These are phyloP conservation scores for Lathyrus sativus DNA, from an alignment of 306 rosid genomes.

Conservation along the genomic window DNA sequence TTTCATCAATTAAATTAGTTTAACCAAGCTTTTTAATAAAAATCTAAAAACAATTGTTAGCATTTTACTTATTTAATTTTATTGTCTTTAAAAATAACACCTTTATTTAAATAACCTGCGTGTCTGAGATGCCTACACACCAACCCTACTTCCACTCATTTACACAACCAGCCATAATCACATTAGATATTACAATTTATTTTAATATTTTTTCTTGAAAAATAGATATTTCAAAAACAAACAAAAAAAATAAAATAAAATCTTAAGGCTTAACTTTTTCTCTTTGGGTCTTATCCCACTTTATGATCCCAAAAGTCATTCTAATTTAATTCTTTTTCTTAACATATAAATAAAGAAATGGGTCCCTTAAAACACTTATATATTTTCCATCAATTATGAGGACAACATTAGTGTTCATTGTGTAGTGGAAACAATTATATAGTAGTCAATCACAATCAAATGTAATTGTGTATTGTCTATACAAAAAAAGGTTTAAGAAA, in stretches of 20 bases:
- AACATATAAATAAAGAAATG: no score
- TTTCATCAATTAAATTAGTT: no score
- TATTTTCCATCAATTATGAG: slow-evolving; percentile 37
- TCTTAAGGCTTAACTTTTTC: slow-evolving; percentile 26
- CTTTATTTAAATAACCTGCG: background rate
- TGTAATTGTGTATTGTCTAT: background rate
- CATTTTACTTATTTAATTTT: no score
- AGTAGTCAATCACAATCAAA: slow-evolving; percentile 36
- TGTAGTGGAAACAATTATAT: slow-evolving; percentile 45
- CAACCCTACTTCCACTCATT: slow-evolving; percentile 43
- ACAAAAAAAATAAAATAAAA: no score
- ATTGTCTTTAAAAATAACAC: background rate
- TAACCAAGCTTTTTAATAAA: no score
- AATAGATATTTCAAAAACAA: slow-evolving; percentile 20
- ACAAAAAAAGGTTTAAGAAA: slow-evolving; percentile 2
- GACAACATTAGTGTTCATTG: slow-evolving; percentile 42
- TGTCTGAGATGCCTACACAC: slow-evolving; percentile 28
- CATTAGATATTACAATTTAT: background rate
- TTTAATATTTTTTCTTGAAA: no score
- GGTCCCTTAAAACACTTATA: slow-evolving; percentile 36
- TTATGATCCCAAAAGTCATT: no score
- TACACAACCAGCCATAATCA: slow-evolving; percentile 33
- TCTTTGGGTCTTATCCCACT: slow-evolving; percentile 21
- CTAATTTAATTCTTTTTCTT: no score
- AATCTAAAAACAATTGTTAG: no score